Evolutionary conservation across 2,329 filamentous ascomycete genomes (phyloP).

Genomic region (Cladobotryum mycophilum): DNA sequence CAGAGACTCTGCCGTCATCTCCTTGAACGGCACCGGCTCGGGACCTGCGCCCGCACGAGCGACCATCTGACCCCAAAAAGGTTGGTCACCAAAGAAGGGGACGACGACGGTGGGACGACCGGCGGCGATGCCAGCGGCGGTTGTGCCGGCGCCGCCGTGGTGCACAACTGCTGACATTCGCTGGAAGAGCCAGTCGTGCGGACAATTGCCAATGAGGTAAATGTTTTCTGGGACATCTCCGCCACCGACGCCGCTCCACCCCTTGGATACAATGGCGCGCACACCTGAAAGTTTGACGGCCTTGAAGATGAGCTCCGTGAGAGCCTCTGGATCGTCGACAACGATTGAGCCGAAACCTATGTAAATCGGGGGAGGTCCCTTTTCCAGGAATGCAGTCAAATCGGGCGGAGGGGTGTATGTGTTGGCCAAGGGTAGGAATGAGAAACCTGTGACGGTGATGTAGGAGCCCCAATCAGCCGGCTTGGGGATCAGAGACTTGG

Average conservation of each 20-base stretch:
- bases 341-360: conserved; percentile 64
- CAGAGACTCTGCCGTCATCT: conserved; percentile 50
- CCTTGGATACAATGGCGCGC: conserved; percentile 55
- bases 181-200: conserved; percentile 61
- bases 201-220: conserved; percentile 58
- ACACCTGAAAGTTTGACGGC: conserved; percentile 52
- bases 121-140: conserved; percentile 54
- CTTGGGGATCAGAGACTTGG: conserved; percentile 58
- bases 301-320: conserved; percentile 54
- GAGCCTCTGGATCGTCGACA: conserved; percentile 51
- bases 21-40: conserved; percentile 49
- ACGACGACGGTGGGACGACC: conserved; percentile 58
- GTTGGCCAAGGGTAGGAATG: conserved; percentile 48
- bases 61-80: conserved; percentile 62
- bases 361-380: conserved; percentile 55
- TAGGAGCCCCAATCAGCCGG: conserved; percentile 55
- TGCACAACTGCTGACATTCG: conserved; percentile 54
- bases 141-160: conserved; percentile 60
- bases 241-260: conserved; percentile 56
- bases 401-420: conserved; percentile 49
- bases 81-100: conserved; percentile 60
- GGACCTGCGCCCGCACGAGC: conserved; percentile 56
- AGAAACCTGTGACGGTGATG: conserved; percentile 58
- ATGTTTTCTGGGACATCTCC: conserved; percentile 42
- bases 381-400: conserved; percentile 47